A percentile compares a stretch with the other conserved stretches of the same genome.
phyloP scores from a whole-genome alignment of 257 asterid genomes.

The Ilex aquifolium region DNA sequence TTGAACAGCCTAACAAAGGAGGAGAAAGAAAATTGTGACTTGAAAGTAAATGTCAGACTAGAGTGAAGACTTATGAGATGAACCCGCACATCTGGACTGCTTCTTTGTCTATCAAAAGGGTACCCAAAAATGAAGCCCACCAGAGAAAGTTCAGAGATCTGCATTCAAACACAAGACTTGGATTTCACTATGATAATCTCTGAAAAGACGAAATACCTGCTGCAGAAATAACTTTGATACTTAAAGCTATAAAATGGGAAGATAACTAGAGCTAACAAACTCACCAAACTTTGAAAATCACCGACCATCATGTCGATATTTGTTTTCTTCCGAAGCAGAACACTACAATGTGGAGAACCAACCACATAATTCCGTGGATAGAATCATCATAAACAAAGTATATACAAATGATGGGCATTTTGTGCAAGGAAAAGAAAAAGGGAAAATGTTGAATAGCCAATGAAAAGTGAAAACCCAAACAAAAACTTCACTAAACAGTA shows the following conservation, averaged over 20 bases:
- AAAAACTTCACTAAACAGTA: neutral
- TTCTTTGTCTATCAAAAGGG: conserved; percentile 47
- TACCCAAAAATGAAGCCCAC: conserved; percentile 58
- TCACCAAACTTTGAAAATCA: conserved; percentile 66
- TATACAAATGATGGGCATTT: neutral
- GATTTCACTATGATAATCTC: neutral
- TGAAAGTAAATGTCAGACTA: conserved; percentile 9
- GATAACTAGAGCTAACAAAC: conserved; percentile 9
- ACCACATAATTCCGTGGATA: conserved; percentile 1
- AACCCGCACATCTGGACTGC: conserved; percentile 33
- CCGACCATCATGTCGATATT: conserved; percentile 61
- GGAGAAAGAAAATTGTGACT: conserved; percentile 5
- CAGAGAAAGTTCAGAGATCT: conserved; percentile 61
- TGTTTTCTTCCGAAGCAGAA: conserved; percentile 53
- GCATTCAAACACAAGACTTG: conserved; percentile 20
- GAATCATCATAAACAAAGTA: neutral
- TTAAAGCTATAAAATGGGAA: neutral
- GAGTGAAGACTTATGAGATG: conserved; percentile 7
- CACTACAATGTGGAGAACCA: conserved; percentile 46
- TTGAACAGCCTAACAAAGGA: conserved; percentile 50
- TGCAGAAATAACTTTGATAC: neutral
- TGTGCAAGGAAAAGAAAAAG: neutral
- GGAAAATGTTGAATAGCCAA: too few species aligned
- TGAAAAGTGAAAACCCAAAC: conserved; percentile 1
- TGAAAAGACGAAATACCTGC: neutral